Percentiles rank a stretch among this genome's conserved stretches.
Conservation (phyloP, 306 rosid species). For the Vachellia pachyceras region DNA sequence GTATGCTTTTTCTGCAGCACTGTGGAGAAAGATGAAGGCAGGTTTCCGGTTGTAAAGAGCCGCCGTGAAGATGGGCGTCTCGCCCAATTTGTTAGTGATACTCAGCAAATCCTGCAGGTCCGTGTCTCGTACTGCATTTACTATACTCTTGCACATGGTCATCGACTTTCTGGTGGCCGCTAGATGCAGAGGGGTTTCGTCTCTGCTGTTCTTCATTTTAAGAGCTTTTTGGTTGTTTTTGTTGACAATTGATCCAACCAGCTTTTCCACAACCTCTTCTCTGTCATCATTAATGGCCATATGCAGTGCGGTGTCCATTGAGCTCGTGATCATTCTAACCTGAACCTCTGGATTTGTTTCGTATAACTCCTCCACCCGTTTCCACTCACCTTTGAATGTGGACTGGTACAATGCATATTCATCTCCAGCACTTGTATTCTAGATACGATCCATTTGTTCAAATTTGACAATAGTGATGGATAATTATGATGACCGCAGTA, state of each 20-base stretch:
- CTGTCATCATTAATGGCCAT: constrained; percentile 48
- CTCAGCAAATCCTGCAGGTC: too few species aligned
- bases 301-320: constrained; percentile 56
- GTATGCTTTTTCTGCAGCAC: too few species aligned
- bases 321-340: constrained; percentile 13
- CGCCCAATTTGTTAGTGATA: too few species aligned
- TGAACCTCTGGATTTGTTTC: not conserved
- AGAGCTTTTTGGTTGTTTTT: not conserved
- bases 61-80: too few species aligned
- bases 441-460: too few species aligned
- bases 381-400: not conserved
- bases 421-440: too few species aligned
- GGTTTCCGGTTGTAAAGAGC: too few species aligned
- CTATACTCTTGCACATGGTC: constrained; percentile 35
- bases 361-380: not conserved
- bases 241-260: not conserved
- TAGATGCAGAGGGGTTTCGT: constrained; percentile 57
- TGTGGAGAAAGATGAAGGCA: too few species aligned
- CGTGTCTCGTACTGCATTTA: too few species aligned
- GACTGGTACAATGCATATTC: too few species aligned
- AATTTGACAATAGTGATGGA: too few species aligned
- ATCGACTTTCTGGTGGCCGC: constrained; percentile 53
- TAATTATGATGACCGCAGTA: not conserved
- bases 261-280: not conserved
- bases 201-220: not conserved